phyloP scores from a whole-genome alignment of 2,329 filamentous ascomycete genomes.

The Epichloe brachyelytri region DNA sequence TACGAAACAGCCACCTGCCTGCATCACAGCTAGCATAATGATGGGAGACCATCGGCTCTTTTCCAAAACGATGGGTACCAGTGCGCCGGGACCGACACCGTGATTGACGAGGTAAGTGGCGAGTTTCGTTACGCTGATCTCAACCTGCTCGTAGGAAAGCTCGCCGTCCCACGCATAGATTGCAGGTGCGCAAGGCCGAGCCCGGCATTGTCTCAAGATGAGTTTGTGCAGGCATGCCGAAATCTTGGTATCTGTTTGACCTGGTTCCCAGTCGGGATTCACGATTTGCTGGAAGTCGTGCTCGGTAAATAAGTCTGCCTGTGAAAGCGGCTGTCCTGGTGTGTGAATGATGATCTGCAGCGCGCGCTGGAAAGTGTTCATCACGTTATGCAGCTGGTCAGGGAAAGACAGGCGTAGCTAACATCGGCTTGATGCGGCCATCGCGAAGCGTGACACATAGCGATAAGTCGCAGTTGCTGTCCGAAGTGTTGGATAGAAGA shows the following conservation, averaged over 20 bases:
- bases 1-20: slow-evolving; percentile 40
- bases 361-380: slow-evolving; percentile 39
- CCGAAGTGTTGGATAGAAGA: slow-evolving; percentile 5
- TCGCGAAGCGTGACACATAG: slow-evolving; percentile 30
- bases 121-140: slow-evolving; percentile 24
- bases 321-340: slow-evolving; percentile 27
- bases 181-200: slow-evolving; percentile 26
- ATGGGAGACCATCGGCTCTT: slow-evolving; percentile 58
- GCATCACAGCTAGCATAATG: slow-evolving; percentile 55
- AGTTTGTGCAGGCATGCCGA: slow-evolving; percentile 32
- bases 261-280: slow-evolving; percentile 35
- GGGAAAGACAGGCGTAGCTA: slow-evolving; percentile 29
- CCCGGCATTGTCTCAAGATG: slow-evolving; percentile 26
- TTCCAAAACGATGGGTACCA: slow-evolving; percentile 55
- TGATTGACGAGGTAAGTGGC: slow-evolving; percentile 34
- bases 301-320: slow-evolving; percentile 41
- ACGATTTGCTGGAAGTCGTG: slow-evolving; percentile 41
- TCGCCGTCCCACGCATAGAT: slow-evolving; percentile 33
- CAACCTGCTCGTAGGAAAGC: slow-evolving; percentile 28
- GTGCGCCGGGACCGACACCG: slow-evolving; percentile 37
- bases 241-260: slow-evolving; percentile 24
- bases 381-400: slow-evolving; percentile 33
- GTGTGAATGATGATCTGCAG: slow-evolving; percentile 31
- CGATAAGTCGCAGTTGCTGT: slow-evolving; percentile 32
- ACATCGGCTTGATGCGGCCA: slow-evolving; percentile 31